A percentile compares a stretch with the other conserved stretches of the same genome.
Conservation (phyloP, 305 asterid species). For the Galium porrigens region DNA sequence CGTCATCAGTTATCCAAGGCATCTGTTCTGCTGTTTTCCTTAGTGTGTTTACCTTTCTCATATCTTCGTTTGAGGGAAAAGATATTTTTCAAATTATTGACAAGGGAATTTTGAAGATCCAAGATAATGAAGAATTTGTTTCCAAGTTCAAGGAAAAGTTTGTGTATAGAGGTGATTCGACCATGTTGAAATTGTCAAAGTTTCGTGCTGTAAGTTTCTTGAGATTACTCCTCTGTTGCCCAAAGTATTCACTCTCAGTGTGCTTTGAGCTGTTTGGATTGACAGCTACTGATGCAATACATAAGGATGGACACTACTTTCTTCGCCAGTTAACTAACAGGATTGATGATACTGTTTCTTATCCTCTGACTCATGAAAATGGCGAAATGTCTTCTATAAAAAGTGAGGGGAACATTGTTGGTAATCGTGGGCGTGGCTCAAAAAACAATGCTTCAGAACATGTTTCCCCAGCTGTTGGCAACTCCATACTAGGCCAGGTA, state of each 20-base stretch:
- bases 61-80: conserved; percentile 57
- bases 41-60: conserved; percentile 43
- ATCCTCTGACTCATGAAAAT: conserved; percentile 19
- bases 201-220: conserved; percentile 50
- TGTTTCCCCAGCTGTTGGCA: conserved; percentile 24
- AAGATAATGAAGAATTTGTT: conserved; percentile 33
- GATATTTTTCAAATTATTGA: conserved; percentile 56
- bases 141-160: conserved; percentile 35
- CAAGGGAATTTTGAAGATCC: conserved; percentile 39
- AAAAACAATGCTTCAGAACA: conserved; percentile 21
- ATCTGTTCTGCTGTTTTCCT: conserved; percentile 55
- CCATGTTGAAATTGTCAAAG: conserved; percentile 45
- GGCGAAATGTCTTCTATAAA: conserved; percentile 22
- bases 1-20: conserved; percentile 45
- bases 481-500: conserved; percentile 71
- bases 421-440: conserved; percentile 22
- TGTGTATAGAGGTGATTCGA: conserved; percentile 43
- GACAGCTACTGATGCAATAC: conserved; percentile 31
- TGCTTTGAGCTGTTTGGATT: conserved; percentile 64
- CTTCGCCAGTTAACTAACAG: conserved; percentile 47
- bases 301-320: conserved; percentile 47
- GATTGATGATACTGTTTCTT: conserved; percentile 32
- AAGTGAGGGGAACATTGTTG: conserved; percentile 27
- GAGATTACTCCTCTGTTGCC: conserved; percentile 49
- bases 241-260: conserved; percentile 47